Base-by-base conservation (phyloP, 2,329 filamentous ascomycete genomes). In the Calonectria fujianensis region DNA sequence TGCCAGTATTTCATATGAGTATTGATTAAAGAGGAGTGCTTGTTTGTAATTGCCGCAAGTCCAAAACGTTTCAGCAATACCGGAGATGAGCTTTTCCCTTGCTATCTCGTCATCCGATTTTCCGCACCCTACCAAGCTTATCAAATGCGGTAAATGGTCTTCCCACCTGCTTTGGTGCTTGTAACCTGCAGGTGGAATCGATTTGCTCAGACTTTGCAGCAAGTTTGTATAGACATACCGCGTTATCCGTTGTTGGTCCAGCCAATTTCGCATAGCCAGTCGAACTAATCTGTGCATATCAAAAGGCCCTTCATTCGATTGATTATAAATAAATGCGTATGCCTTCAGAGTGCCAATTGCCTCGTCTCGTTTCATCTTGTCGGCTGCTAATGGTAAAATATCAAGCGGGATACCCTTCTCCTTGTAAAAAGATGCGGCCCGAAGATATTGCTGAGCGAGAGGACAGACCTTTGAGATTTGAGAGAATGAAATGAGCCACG, bases 401-500 rank as follows among this genome's bases (percentile, higher is more conserved):
- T 74, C 71, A n/a, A 14, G 32, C 1, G 83, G 83, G 29, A 84
- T 84, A 27, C 82, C 76, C 39, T 82, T 82, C 39, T 81, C 77
- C 6, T 76, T 78, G 0, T 84, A 67, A 54, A 82, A 81, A 32
- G 77, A 81, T 24, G 85, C 81, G 29, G 82, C 84, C 29, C 71
- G 76, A 0, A 85, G 75, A 57, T 81, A 84, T 7, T 80, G 13
- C 18, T 76, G 79, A 1, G 84, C 83, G 1, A 82, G 77, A 6
- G 73, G 71, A 9, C 78, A 45, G 27, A 83, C 51, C 27, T 73
- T 41, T 2, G 31, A 69, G 13, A 85, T 83, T 4, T 85, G 78
- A 0, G 76, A 18, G 65, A 85, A 86, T 0, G 84, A 84, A 2
- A 85, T 82, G 1, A 83, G 74, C 84, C 82, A 85, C 0, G 83